Evolutionary conservation across 106 monocot genomes (phyloP), one percentile per base, ranked within the genome.

Genomic region (Dactylorhiza incarnata): DNA sequence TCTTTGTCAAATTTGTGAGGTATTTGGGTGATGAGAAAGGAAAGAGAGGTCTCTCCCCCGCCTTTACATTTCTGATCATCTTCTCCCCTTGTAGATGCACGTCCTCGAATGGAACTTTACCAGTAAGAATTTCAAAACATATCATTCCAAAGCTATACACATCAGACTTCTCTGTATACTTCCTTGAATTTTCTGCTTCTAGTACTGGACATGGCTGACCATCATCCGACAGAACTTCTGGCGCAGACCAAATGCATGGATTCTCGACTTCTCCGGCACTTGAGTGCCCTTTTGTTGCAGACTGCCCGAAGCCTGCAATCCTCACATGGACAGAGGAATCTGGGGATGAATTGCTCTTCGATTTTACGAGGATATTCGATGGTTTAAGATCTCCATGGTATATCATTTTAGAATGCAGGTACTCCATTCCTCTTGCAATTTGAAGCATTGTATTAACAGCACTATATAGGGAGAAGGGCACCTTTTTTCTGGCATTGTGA

Each of bases 1-100:
- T 87, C 61, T 91, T 97, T 3, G 93, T 93, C 48, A 97, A 54
- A 48, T 73, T 87, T 15, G 85, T 83, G 20, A 97, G 84, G 75
- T 83, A 91, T 70, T 91, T 97, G 0, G 89, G 96, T 5, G 86
- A 81, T 22, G 89, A 87, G 59, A 81, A 91, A 3, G 93, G 89
- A 74, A 93, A 93, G 76, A 97, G 75, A 10, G 96, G 96, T 73
- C 93, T 74, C 72, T 91, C 93, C 24, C 90, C 93, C 13, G 87
- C 84, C 59, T 84, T 82, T 47, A 97, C 87, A 75, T 97, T 97
- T 82, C 84, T 88, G 79, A 87, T 91, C 88, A 87, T 97, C 79
- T 91, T 93, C 12, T 91, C 91, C 7, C 67, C 74, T 71, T 81
- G 78, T 8, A 79, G 55, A 71, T 79, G 87, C 10, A 23, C 91